phyloP scores from a whole-genome alignment of 78 protist genomes.

The Speleostelium caveatum region DNA sequence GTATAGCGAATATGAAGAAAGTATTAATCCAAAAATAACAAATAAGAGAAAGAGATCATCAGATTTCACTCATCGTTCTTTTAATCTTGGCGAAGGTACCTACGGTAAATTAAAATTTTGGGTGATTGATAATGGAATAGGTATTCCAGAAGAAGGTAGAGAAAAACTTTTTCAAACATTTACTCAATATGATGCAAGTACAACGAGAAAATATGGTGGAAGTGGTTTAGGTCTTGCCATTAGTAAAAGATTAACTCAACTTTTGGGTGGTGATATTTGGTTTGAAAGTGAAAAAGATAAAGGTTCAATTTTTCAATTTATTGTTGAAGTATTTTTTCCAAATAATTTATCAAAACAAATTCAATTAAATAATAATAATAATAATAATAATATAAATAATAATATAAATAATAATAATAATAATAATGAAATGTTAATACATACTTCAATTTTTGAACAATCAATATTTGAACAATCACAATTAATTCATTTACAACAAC shows the following conservation, averaged over 20 bases:
- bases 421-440: no score
- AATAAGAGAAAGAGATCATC: not conserved
- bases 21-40: not conserved
- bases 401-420: not conserved
- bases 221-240: slow-evolving; percentile 73
- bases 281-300: slow-evolving; percentile 18
- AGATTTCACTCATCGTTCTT: not conserved
- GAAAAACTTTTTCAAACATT: slow-evolving; percentile 78
- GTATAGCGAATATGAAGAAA: not conserved
- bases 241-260: slow-evolving; percentile 25
- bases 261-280: slow-evolving; percentile 78
- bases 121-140: slow-evolving; percentile 85
- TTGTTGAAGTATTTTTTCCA: slow-evolving; percentile 55
- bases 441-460: no score
- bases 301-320: slow-evolving; percentile 50
- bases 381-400: not conserved
- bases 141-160: slow-evolving; percentile 65
- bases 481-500: not conserved
- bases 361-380: not conserved
- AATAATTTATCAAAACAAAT: no score
- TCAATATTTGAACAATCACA: slow-evolving; percentile 11
- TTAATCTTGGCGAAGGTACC: slow-evolving; percentile 1
- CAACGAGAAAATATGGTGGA: slow-evolving; percentile 75
- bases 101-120: slow-evolving; percentile 55
- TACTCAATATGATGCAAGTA: slow-evolving; percentile 77